phyloP scores from a whole-genome alignment of 225 moss, liverwort and hornwort species.

The Pseudisothecium myosuroides region DNA sequence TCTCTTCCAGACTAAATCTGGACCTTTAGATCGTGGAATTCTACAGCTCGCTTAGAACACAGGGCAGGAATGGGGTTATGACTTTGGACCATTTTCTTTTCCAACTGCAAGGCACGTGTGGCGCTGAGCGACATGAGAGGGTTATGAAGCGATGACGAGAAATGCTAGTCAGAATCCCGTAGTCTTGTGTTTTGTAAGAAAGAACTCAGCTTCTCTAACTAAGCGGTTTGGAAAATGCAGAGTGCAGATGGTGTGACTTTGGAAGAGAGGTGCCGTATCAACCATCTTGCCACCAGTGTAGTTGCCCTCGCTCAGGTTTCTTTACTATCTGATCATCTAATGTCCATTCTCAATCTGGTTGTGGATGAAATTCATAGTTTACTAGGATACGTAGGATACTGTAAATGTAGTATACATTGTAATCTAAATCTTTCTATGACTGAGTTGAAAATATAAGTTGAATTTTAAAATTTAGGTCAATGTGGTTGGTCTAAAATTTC shows the following conservation, averaged over 20 bases:
- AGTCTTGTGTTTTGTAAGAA: neutral
- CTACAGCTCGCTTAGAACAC: neutral
- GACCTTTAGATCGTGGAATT: neutral
- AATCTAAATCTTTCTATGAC: neutral
- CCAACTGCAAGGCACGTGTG: neutral
- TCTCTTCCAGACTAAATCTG: neutral
- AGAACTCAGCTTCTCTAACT: neutral
- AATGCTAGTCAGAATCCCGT: neutral
- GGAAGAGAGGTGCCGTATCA: slow-evolving; percentile 80
- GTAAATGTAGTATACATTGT: neutral
- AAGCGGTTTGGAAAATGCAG: slow-evolving; percentile 5
- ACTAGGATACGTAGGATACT: neutral
- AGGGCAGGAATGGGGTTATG: neutral
- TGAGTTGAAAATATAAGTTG: neutral
- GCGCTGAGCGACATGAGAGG: neutral
- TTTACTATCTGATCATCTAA: neutral
- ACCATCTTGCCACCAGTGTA: slow-evolving; percentile 86
- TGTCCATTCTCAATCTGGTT: neutral
- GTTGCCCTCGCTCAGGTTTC: slow-evolving; percentile 82
- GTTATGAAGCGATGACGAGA: neutral
- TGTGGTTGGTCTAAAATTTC: neutral
- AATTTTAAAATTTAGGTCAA: neutral
- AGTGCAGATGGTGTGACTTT: slow-evolving; percentile 46
- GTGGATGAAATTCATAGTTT: neutral
- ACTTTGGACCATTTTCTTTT: neutral